Evolutionary conservation across 345 rosid genomes (phyloP).

Genomic region (Bruguiera sexangula): DNA sequence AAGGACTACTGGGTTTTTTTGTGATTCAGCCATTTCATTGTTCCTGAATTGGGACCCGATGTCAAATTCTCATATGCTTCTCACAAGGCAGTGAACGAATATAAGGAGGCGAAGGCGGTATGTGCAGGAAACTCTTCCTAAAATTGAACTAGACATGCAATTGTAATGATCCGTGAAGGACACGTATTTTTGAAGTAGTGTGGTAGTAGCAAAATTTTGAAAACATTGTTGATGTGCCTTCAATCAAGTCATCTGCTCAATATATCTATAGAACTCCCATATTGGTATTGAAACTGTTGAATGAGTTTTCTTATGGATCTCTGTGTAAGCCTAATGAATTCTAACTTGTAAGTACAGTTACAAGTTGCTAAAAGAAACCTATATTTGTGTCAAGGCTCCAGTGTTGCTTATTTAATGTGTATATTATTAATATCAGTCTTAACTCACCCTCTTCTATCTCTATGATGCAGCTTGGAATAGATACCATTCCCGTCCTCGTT

Average conservation of each 20-base stretch:
- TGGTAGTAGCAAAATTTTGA: too few relatives aligned
- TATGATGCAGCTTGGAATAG: constrained; percentile 73
- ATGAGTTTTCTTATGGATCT: too few relatives aligned
- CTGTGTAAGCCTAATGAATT: too few relatives aligned
- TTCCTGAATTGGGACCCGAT: constrained; percentile 94
- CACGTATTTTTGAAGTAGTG: not conserved
- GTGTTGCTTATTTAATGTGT: not conserved
- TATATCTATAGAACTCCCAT: too few relatives aligned
- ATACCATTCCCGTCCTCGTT: constrained; percentile 83
- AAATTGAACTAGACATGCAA: not conserved
- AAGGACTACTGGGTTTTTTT: not conserved
- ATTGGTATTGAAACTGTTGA: too few relatives aligned
- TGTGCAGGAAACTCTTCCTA: constrained; percentile 12
- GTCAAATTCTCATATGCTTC: constrained; percentile 88
- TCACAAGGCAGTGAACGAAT: constrained; percentile 91
- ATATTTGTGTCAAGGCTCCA: too few relatives aligned
- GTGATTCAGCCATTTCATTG: constrained; percentile 78
- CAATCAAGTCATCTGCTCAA: too few relatives aligned
- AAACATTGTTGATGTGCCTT: too few relatives aligned
- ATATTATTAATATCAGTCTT: not conserved
- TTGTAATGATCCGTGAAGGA: not conserved
- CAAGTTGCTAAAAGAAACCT: too few relatives aligned
- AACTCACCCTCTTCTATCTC: constrained; percentile 8
- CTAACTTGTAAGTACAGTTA: too few relatives aligned
- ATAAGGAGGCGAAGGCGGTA: constrained; percentile 96